These are phyloP conservation scores for Botrytis elliptica DNA, from an alignment of 2,329 filamentous ascomycete species.

Conservation along the genomic window DNA sequence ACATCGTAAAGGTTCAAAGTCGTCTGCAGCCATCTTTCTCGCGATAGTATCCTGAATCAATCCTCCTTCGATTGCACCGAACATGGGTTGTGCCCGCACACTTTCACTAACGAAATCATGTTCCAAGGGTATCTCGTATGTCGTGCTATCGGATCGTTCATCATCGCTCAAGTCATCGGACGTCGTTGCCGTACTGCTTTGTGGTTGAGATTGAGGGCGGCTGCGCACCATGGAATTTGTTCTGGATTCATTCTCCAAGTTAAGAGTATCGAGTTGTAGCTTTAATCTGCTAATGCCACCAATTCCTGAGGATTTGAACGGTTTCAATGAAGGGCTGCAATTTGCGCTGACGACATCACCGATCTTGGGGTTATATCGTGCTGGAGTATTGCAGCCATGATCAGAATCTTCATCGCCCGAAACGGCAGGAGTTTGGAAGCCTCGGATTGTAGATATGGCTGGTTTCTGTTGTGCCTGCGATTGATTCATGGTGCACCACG, in stretches of 20 bases:
- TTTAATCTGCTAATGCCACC: constrained; percentile 82
- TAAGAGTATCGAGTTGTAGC: constrained; percentile 76
- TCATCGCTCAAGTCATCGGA: constrained; percentile 55
- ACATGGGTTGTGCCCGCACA: constrained; percentile 42
- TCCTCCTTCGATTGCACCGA: constrained; percentile 53
- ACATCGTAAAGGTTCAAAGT: constrained; percentile 88
- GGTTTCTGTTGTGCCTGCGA: constrained; percentile 27
- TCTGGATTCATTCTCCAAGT: constrained; percentile 56
- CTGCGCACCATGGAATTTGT: constrained; percentile 56
- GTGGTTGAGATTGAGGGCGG: constrained; percentile 59
- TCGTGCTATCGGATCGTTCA: constrained; percentile 67
- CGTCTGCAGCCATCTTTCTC: constrained; percentile 86
- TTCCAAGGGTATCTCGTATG: constrained; percentile 82
- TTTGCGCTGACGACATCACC: constrained; percentile 51
- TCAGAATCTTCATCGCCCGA: constrained; percentile 58
- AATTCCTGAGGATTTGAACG: constrained; percentile 47
- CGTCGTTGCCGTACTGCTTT: constrained; percentile 41
- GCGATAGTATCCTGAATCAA: constrained; percentile 46
- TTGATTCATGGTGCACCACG: constrained; percentile 36
- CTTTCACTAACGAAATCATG: constrained; percentile 78
- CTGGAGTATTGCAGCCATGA: constrained; percentile 44
- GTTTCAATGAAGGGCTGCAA: constrained; percentile 60
- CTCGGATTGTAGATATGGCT: constrained; percentile 38
- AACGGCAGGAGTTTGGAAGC: constrained; percentile 41
- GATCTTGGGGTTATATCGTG: constrained; percentile 36